Conservation (phyloP, 2,329 filamentous ascomycete genomes). For the Xylariales sp. region DNA sequence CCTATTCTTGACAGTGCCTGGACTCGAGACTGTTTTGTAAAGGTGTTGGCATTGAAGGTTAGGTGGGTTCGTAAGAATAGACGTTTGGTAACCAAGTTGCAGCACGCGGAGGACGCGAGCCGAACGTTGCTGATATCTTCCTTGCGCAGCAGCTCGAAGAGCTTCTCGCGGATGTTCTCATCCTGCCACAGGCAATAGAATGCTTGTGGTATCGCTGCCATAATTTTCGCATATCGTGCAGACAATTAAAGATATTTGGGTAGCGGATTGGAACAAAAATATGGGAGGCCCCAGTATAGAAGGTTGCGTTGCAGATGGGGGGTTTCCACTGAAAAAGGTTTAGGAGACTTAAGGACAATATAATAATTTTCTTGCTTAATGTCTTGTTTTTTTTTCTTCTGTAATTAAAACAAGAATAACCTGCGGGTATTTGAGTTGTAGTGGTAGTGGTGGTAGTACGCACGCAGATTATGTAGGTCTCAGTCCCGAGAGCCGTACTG, state of each 20-base stretch:
- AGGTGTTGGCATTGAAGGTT: constrained; percentile 69
- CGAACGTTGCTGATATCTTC: constrained; percentile 56
- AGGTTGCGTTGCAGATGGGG: constrained; percentile 1
- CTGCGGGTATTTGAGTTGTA: no score
- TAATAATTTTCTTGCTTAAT: no score
- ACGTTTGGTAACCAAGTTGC: constrained; percentile 62
- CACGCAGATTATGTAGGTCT: constrained; percentile 10
- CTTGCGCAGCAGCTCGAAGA: constrained; percentile 46
- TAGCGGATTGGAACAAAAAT: not conserved
- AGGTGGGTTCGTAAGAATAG: constrained; percentile 67
- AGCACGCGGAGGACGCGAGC: constrained; percentile 65
- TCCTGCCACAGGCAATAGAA: constrained; percentile 55
- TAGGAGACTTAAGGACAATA: no score
- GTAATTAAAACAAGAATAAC: no score
- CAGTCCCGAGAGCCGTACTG: constrained; percentile 12
- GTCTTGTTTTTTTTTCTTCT: no score
- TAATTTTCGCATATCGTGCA: constrained; percentile 44
- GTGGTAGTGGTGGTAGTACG: constrained; percentile 1
- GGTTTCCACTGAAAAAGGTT: constrained; percentile 5
- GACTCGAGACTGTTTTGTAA: constrained; percentile 69
- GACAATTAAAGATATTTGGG: constrained; percentile 5
- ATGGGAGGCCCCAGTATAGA: constrained; percentile 7
- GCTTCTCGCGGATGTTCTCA: constrained; percentile 42
- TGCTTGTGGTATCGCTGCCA: constrained; percentile 44
- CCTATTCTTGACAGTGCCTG: constrained; percentile 75